phyloP scores from a whole-genome alignment of 2,329 filamentous ascomycete species.

The Stenocarpella maydis region DNA sequence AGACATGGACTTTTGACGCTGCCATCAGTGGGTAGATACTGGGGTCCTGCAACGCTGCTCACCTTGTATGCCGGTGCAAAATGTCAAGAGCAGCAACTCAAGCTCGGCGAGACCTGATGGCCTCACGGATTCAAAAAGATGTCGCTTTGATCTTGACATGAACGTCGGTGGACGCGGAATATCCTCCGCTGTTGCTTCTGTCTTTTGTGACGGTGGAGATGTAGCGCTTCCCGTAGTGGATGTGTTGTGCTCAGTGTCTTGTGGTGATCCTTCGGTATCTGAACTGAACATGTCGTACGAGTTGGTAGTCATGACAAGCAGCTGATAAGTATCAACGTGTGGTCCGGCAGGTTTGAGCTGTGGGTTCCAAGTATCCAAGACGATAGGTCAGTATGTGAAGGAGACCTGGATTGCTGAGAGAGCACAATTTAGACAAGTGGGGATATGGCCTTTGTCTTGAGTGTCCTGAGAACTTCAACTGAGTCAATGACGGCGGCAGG shows the following conservation, averaged over 20 bases:
- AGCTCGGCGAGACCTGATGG: slow-evolving; percentile 53
- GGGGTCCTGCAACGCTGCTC: slow-evolving; percentile 10
- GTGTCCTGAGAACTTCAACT: neutral
- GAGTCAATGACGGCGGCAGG: neutral
- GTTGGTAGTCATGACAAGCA: too few species aligned
- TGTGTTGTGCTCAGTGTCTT: slow-evolving; percentile 1
- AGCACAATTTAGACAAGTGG: neutral
- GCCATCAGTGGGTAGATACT: too few species aligned
- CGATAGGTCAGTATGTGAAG: neutral
- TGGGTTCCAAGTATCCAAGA: neutral
- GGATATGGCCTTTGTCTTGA: neutral
- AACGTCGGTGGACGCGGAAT: slow-evolving; percentile 13
- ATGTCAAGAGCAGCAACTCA: slow-evolving; percentile 56
- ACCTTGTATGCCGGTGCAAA: slow-evolving; percentile 62
- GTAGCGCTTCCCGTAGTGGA: neutral
- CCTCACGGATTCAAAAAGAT: slow-evolving; percentile 46
- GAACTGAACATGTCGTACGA: neutral
- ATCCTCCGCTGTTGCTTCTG: neutral
- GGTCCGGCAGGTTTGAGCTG: neutral
- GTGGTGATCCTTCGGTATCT: slow-evolving; percentile 7
- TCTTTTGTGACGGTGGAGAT: neutral
- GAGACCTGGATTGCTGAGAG: neutral
- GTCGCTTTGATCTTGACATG: slow-evolving; percentile 38
- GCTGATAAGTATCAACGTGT: neutral
- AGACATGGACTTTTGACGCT: neutral